Evolutionary conservation across 805 yeast genomes (phyloP).

Genomic region (Helenozyma rhizophorensis): DNA sequence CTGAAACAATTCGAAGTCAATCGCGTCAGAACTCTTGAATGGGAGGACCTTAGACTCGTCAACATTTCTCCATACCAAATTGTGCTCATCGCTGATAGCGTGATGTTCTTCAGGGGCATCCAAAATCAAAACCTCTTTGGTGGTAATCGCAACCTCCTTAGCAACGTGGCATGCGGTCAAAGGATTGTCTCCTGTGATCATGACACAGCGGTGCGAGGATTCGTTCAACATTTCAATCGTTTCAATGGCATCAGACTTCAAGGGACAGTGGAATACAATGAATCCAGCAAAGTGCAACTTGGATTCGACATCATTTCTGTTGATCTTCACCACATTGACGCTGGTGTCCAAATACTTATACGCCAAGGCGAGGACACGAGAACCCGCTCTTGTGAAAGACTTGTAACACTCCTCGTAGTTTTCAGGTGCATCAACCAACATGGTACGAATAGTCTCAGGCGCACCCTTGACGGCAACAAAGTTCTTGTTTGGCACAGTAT

Average conservation of each 20-base stretch:
- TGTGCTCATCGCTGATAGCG: conserved; percentile 40
- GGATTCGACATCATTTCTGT: conserved; percentile 74
- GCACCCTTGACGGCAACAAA: conserved; percentile 95
- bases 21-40: conserved; percentile 52
- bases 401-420: conserved; percentile 83
- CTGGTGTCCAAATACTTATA: conserved; percentile 63
- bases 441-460: conserved; percentile 86
- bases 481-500: conserved; percentile 41
- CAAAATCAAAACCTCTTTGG: conserved; percentile 76
- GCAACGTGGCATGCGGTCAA: conserved; percentile 98
- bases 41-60: conserved; percentile 71
- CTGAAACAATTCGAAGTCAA: conserved; percentile 55
- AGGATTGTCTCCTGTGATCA: conserved; percentile 99
- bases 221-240: conserved; percentile 90
- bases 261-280: conserved; percentile 94
- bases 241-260: conserved; percentile 88
- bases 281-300: conserved; percentile 83
- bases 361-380: conserved; percentile 94
- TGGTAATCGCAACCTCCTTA: conserved; percentile 82
- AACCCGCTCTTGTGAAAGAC: conserved; percentile 90
- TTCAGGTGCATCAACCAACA: conserved; percentile 67
- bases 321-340: conserved; percentile 48
- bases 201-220: conserved; percentile 90
- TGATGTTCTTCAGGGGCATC: conserved; percentile 78
- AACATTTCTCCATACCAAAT: conserved; percentile 80